phyloP scores from a whole-genome alignment of 129 eudicot species.

The Erigeron canadensis region DNA sequence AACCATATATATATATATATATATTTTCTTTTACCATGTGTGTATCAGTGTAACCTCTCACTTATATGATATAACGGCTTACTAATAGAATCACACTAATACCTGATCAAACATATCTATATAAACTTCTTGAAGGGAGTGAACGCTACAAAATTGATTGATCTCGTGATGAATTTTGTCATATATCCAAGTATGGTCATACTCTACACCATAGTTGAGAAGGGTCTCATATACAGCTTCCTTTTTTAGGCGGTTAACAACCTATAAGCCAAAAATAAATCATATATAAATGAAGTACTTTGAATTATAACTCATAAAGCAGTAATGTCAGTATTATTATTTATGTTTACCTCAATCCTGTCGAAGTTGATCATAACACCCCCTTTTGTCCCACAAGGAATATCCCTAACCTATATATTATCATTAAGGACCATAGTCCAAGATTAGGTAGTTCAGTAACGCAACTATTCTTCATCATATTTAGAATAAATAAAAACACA shows the following conservation, averaged over 20 bases:
- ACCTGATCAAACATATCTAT: slow-evolving; percentile 99
- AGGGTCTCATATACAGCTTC: slow-evolving; percentile 79
- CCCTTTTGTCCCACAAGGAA: slow-evolving; percentile 97
- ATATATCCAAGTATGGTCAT: slow-evolving; percentile 95
- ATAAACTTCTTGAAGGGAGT: slow-evolving; percentile 94
- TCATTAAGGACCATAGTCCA: slow-evolving; percentile 7
- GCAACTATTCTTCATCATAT: neutral
- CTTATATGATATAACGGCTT: neutral
- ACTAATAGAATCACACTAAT: slow-evolving; percentile 6
- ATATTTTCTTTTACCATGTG: neutral
- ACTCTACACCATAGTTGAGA: slow-evolving; percentile 78
- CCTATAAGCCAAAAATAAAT: slow-evolving; percentile 42
- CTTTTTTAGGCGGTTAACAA: slow-evolving; percentile 86
- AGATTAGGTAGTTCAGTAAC: neutral
- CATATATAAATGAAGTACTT: slow-evolving; percentile 16
- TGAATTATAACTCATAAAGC: neutral
- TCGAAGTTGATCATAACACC: slow-evolving; percentile 94
- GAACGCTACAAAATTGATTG: slow-evolving; percentile 94
- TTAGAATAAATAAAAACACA: neutral
- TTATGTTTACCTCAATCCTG: slow-evolving; percentile 67
- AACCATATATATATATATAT: neutral
- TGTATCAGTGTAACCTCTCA: neutral
- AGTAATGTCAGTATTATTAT: neutral
- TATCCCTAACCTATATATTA: slow-evolving; percentile 80
- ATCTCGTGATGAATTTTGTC: slow-evolving; percentile 98